These are phyloP conservation scores for Cercospora beticola DNA, from an alignment of 2,329 filamentous ascomycete species.

Conservation along the genomic window DNA sequence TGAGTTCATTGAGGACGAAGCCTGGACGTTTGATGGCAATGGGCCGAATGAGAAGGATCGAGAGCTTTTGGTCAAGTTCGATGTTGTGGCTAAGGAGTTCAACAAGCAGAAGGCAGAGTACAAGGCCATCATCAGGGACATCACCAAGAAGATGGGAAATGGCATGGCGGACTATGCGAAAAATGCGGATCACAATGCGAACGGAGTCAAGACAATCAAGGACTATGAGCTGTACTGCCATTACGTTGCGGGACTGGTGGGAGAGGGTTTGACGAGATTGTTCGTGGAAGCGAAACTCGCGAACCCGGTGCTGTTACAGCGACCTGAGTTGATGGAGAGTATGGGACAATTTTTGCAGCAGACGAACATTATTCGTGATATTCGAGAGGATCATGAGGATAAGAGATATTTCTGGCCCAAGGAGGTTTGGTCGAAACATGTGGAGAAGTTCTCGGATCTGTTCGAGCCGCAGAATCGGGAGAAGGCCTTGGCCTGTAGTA, in stretches of 20 bases:
- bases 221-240: slow-evolving; percentile 98
- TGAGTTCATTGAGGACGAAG: slow-evolving; percentile 73
- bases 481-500: slow-evolving; percentile 78
- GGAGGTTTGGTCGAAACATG: slow-evolving; percentile 96
- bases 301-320: slow-evolving; percentile 77
- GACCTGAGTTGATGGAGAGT: slow-evolving; percentile 80
- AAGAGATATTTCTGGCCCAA: slow-evolving; percentile 90
- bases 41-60: slow-evolving; percentile 91
- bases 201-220: slow-evolving; percentile 76
- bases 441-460: slow-evolving; percentile 83
- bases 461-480: slow-evolving; percentile 78
- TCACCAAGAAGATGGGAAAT: slow-evolving; percentile 91
- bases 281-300: slow-evolving; percentile 86
- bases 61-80: slow-evolving; percentile 88
- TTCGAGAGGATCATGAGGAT: slow-evolving; percentile 86
- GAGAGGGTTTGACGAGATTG: slow-evolving; percentile 84
- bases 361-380: slow-evolving; percentile 97
- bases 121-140: slow-evolving; percentile 83
- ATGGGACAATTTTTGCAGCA: slow-evolving; percentile 99
- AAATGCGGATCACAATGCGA: slow-evolving; percentile 70
- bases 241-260: slow-evolving; percentile 97
- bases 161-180: slow-evolving; percentile 96
- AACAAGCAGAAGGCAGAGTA: slow-evolving; percentile 85
- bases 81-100: slow-evolving; percentile 81
- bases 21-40: slow-evolving; percentile 86